Evolutionary conservation across 768 basidiomycete species (phyloP), one percentile per base, ranked within the genome.

Genomic region (Collybia sp.): DNA sequence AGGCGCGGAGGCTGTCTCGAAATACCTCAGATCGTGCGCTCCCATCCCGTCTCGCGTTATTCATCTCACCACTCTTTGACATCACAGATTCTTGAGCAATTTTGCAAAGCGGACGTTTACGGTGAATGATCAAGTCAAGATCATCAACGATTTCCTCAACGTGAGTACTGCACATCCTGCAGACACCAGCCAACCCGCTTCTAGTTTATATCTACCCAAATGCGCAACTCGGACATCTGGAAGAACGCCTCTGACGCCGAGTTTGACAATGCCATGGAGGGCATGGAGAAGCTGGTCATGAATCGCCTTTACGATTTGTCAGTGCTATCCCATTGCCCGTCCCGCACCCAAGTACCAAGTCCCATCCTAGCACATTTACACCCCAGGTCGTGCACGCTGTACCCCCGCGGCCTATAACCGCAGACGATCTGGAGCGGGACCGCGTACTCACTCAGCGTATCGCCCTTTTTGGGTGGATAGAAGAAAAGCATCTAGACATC

Each of bases 201-300:
- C 11, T 56, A 95, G 89, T 99, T 99, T 61, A 97, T 99, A 55
- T 72, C 86, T 0, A 72, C 66, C 30, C 88, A 88, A 60, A 99
- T 99, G 96, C 73, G 85, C 16, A 80, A 82, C 48, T 75, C 76
- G 20, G 92, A 93, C 16, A 69, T 87, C 0, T 97, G 93, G 94
- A 80, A 80, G 58, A 81, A 82, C 48, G 78, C 78, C 1, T 74
- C 83, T 2, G 84, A 91, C 16, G 67, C 71, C 5, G 93, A 98
- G 63, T 97, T 99, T 53, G 96, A 98, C 44, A 94, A 95, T 56
- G 92, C 93, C 0, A 80, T 93, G 72, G 96, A 99, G 66, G 94
- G 93, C 43, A 97, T 98, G 92, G 96, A 99, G 74, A 99, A 99
- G 65, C 78, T 99, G 6, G 96, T 99, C 54, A 98, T 99, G 96